Evolutionary conservation across 2,329 filamentous ascomycete species (phyloP).

Genomic region (Sporothrix luriei): DNA sequence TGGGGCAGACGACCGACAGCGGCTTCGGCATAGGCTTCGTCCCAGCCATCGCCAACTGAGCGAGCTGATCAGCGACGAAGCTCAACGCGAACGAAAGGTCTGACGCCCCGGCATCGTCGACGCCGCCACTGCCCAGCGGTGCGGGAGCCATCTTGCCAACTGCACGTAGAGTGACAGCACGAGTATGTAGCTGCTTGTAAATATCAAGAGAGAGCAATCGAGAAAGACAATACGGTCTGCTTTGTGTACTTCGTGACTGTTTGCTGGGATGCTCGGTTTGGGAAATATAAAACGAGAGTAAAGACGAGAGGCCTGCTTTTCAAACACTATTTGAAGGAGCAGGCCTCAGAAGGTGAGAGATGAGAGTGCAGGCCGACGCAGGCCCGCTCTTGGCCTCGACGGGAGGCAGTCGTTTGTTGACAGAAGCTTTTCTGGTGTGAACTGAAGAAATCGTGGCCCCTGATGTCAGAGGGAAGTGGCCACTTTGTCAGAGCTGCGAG

Average conservation of each 20-base stretch:
- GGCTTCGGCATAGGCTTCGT: background rate
- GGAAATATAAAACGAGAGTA: background rate
- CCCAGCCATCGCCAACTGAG: constrained; percentile 6
- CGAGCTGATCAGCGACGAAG: constrained; percentile 25
- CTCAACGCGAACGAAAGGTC: constrained; percentile 25
- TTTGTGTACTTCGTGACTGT: background rate
- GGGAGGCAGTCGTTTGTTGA: background rate
- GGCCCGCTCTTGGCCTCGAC: background rate
- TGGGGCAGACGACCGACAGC: constrained; percentile 12
- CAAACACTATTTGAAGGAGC: constrained; percentile 11
- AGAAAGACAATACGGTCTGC: background rate
- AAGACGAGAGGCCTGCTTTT: background rate
- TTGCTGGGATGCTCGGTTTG: background rate
- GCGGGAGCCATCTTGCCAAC: constrained; percentile 11
- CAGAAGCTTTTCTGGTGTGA: constrained; percentile 17
- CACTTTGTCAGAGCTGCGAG: background rate
- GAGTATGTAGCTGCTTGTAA: background rate
- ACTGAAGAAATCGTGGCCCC: background rate
- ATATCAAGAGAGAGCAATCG: background rate
- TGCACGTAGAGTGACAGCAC: background rate
- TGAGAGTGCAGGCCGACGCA: background rate
- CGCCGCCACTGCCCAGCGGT: background rate
- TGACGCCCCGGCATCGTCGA: background rate
- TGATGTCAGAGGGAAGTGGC: background rate
- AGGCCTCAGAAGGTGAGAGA: background rate